Base-by-base conservation (phyloP, 495 filamentous ascomycete genomes). In the Extremus antarcticus region DNA sequence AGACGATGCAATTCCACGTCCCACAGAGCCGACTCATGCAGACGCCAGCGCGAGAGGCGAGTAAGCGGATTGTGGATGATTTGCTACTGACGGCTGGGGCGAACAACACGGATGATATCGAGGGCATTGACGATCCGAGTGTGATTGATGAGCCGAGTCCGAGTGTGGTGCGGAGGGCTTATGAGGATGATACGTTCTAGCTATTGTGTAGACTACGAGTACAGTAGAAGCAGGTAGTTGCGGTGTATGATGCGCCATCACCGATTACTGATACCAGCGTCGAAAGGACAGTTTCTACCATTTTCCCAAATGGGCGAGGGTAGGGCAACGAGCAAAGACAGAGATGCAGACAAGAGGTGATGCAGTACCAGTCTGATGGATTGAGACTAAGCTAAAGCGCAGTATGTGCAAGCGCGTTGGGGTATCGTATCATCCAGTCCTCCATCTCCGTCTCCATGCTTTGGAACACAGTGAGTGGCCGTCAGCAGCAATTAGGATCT, bases 1-100 rank as follows among this genome's bases (percentile, higher is more conserved):
- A 95, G 71, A 99, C 92, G 23, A 95, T 99, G 68, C 90, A 95
- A 65, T 99, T 99, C 65, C 85, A 88, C 62, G 74, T 99, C 54
- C 90, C 90, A 53, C 86, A 88, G 63, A 86, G 83, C 47, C 82
- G 86, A 58, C 68, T 99, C 29, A 69, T 99, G 72, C 89, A 92
- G 62, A 99, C 92, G 22, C 92, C 92, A 54, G 90, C 90, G 21
- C 81, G 84, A 43, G 91, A 97, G 75, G 92, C 94, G 1, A 92
- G 87, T 50, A 88, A 81, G 67, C 79, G 85, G 9, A 97, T 99
- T 49, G 92, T 99, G 0, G 85, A 90, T 39, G 88, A 97, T 68
- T 75, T 99, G 24, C 72, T 97, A 13, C 73, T 86, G 40, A 94
- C 89, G 3, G 94, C 94, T 15, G 88, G 88, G 1, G 87, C 76